Evolutionary conservation across 805 yeast genomes (phyloP).

Genomic region (Monosporozyma yasuniensis): DNA sequence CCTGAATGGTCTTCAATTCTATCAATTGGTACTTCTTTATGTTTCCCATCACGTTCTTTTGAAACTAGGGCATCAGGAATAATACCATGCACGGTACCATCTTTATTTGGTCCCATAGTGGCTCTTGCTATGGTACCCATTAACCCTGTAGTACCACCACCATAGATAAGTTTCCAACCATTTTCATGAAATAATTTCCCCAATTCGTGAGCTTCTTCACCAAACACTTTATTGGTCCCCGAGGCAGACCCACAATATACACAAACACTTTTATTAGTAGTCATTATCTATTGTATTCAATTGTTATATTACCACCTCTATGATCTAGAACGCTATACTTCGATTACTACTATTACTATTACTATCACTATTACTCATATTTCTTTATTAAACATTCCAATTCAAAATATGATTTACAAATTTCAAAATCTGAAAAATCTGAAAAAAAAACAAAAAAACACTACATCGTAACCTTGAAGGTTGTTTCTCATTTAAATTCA

Average conservation of each 20-base stretch:
- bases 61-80: conserved; percentile 78
- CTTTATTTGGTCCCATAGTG: conserved; percentile 36
- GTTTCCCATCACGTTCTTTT: conserved; percentile 48
- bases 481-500: background rate
- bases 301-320: conserved; percentile 7
- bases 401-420: too few species aligned
- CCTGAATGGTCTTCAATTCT: conserved; percentile 36
- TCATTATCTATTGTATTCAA: background rate
- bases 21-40: background rate
- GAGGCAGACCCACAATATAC: conserved; percentile 82
- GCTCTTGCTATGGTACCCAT: conserved; percentile 72
- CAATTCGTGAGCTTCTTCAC: conserved; percentile 46
- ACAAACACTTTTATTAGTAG: conserved; percentile 42
- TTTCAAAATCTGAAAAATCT: background rate
- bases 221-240: conserved; percentile 46
- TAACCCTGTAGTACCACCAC: conserved; percentile 82
- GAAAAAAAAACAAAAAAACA: background rate
- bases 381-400: too few species aligned
- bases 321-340: background rate
- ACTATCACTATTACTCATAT: too few species aligned
- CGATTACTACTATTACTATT: too few species aligned
- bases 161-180: conserved; percentile 73
- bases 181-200: conserved; percentile 48
- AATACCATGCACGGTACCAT: conserved; percentile 71
- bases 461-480: background rate